phyloP scores from a whole-genome alignment of 441 rosid species.

The Macaranga tanarius region DNA sequence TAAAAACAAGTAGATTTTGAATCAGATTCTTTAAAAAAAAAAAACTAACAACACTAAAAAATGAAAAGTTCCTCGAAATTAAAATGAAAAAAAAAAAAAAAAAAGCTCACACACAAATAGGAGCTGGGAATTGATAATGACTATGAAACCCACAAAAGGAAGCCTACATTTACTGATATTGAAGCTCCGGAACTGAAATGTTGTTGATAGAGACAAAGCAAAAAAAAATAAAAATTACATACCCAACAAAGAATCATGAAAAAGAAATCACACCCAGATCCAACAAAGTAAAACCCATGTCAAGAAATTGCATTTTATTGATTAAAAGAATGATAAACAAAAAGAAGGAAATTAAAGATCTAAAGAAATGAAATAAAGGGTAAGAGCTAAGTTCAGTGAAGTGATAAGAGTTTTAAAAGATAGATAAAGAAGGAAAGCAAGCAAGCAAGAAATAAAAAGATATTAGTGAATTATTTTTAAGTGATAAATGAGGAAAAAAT shows the following conservation, averaged over 20 bases:
- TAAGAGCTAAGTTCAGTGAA: background rate
- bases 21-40: background rate
- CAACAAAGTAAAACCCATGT: conserved; percentile 11
- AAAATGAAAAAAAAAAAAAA: no score
- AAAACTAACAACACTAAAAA: no score
- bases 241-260: conserved; percentile 7
- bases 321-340: no score
- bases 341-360: background rate
- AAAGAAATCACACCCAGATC: conserved; percentile 19
- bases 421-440: background rate
- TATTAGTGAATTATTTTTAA: background rate
- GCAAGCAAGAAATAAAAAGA: background rate
- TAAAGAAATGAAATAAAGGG: background rate
- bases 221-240: background rate
- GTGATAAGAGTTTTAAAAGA: background rate
- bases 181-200: background rate
- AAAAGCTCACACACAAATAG: background rate
- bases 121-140: background rate
- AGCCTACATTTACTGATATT: background rate
- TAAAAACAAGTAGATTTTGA: background rate
- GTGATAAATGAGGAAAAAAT: background rate
- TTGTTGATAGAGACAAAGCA: conserved; percentile 7
- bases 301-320: background rate
- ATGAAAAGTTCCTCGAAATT: no score
- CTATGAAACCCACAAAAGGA: background rate